A percentile compares a stretch with the other conserved stretches of the same genome.
phyloP scores from a whole-genome alignment of 2,329 filamentous ascomycete species.

The Fusarium tjaetaba region DNA sequence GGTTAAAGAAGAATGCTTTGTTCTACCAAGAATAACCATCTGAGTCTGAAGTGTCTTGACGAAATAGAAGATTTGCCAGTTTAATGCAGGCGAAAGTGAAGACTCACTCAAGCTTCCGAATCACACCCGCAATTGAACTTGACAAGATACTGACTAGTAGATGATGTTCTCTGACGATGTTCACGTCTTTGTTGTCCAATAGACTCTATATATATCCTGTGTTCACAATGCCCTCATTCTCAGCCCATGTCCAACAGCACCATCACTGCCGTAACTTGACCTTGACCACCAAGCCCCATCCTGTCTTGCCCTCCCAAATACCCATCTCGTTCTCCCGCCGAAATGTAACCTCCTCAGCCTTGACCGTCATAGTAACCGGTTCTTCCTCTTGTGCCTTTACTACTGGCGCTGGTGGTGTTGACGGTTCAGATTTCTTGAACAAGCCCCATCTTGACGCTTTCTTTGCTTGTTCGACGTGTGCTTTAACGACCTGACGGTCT shows the following conservation, averaged over 20 bases:
- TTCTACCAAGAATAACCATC: too few relatives aligned
- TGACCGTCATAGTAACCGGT: constrained; percentile 53
- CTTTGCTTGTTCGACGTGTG: constrained; percentile 46
- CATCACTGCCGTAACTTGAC: constrained; percentile 44
- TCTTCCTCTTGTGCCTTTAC: constrained; percentile 21
- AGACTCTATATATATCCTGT: not conserved
- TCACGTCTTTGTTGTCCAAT: not conserved
- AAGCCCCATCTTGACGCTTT: constrained; percentile 49
- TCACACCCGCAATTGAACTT: not conserved
- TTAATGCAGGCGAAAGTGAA: accelerated
- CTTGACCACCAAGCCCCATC: constrained; percentile 60
- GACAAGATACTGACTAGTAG: accelerated
- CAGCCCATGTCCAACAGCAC: not conserved
- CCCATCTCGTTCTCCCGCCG: constrained; percentile 62
- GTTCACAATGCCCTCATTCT: not conserved
- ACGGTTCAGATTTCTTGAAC: constrained; percentile 42
- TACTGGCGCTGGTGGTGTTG: constrained; percentile 8
- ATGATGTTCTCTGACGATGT: too few relatives aligned
- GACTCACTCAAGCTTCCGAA: accelerated
- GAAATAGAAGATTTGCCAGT: not conserved
- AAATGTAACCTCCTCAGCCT: constrained; percentile 61
- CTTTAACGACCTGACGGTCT: constrained; percentile 45
- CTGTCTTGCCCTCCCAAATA: constrained; percentile 60
- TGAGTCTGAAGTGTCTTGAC: not conserved
- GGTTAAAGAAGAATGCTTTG: not conserved